These are phyloP conservation scores for Termitomyces eurrhizus DNA, from an alignment of 768 basidiomycete genomes.

Conservation along the genomic window DNA sequence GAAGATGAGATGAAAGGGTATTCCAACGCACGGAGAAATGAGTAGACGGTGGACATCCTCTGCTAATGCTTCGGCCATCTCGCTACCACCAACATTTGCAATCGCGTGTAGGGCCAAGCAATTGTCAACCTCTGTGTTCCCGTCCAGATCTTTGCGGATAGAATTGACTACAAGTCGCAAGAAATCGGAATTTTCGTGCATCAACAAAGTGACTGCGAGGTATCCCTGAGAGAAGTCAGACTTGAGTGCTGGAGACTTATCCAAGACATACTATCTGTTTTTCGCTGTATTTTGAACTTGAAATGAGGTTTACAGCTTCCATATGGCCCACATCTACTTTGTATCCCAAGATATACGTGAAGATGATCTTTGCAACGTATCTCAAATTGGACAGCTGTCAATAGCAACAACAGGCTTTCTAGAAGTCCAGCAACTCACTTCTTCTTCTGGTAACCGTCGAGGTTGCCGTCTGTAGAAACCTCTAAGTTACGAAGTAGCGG, in stretches of 20 bases:
- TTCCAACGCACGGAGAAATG: conserved; percentile 77
- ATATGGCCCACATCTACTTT: conserved; percentile 99
- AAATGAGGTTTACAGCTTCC: conserved; percentile 98
- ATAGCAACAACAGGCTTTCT: background rate
- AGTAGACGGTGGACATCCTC: conserved; percentile 93
- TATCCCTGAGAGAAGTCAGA: conserved; percentile 66
- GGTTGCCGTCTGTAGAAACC: conserved; percentile 60
- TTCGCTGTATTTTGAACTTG: conserved; percentile 93
- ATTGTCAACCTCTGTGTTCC: conserved; percentile 91
- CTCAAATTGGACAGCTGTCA: conserved; percentile 30
- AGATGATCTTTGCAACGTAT: conserved; percentile 98
- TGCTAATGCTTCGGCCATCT: conserved; percentile 95
- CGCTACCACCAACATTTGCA: conserved; percentile 95
- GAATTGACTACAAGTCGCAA: conserved; percentile 96
- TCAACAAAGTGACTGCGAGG: conserved; percentile 91
- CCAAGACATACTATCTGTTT: conserved; percentile 88
- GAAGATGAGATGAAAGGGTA: background rate
- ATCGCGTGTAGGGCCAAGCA: conserved; percentile 97
- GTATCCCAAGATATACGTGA: conserved; percentile 98
- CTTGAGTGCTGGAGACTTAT: conserved; percentile 5
- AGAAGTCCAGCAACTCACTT: conserved; percentile 49
- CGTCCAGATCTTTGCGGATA: conserved; percentile 94
- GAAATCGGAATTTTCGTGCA: conserved; percentile 99
- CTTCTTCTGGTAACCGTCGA: conserved; percentile 91
- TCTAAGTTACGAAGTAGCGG: conserved; percentile 1